Conservation (phyloP, 768 basidiomycete genomes). For the Multifurca ochricompacta region DNA sequence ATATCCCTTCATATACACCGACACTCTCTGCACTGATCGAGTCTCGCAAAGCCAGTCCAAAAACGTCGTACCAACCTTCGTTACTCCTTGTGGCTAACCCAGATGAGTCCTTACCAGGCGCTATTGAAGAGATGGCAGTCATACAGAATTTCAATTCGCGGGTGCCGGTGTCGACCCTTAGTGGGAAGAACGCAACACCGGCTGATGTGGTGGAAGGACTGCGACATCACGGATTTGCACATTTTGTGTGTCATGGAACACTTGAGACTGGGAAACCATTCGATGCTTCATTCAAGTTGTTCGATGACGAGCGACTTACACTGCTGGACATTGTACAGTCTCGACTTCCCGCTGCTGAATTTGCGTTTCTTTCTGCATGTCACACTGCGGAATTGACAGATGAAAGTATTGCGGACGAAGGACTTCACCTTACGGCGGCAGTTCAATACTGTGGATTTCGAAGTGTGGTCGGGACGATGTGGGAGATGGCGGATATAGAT, state of each 20-base stretch:
- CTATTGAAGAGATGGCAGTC: neutral
- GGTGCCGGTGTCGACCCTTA: neutral
- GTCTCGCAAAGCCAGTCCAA: too few relatives aligned
- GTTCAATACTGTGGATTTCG: slow-evolving; percentile 18
- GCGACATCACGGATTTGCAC: neutral
- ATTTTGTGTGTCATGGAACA: slow-evolving; percentile 4
- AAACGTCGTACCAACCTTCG: neutral
- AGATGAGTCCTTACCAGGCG: neutral
- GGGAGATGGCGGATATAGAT: slow-evolving; percentile 17
- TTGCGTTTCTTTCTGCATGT: slow-evolving; percentile 11
- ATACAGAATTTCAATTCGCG: neutral
- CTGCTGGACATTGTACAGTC: neutral
- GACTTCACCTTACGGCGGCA: slow-evolving; percentile 13
- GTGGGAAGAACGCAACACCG: neutral
- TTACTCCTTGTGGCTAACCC: slow-evolving; percentile 2
- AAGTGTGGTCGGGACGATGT: too few relatives aligned
- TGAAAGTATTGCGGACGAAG: slow-evolving; percentile 4
- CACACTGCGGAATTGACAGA: neutral
- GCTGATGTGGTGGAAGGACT: neutral
- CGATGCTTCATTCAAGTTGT: neutral
- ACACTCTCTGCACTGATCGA: too few relatives aligned
- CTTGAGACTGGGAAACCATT: neutral
- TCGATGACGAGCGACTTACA: neutral
- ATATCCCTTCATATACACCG: neutral
- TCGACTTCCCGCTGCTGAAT: neutral